Conservation (phyloP, 805 yeast species). For the Ogataea methylovora region DNA sequence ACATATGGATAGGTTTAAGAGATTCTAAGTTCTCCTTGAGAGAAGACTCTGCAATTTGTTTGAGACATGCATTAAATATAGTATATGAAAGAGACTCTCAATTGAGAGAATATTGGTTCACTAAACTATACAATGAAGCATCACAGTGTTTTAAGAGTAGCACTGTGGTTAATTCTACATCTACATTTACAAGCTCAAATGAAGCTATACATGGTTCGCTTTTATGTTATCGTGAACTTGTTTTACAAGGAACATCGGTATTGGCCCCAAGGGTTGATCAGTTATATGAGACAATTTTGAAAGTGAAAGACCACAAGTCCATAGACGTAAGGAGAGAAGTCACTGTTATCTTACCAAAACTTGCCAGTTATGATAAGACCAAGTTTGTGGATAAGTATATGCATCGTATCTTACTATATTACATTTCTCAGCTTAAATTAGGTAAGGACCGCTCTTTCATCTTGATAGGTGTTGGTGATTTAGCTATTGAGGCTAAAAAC, state of each 20-base stretch:
- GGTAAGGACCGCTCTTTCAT: conserved; percentile 68
- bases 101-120: conserved; percentile 69
- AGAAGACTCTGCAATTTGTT: conserved; percentile 74
- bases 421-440: conserved; percentile 69
- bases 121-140: conserved; percentile 38
- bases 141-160: conserved; percentile 18
- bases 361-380: conserved; percentile 72
- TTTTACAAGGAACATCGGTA: conserved; percentile 64
- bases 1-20: conserved; percentile 81
- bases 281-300: conserved; percentile 66
- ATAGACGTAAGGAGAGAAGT: conserved; percentile 75
- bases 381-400: conserved; percentile 74
- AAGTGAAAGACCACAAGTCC: conserved; percentile 71
- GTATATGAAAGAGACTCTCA: conserved; percentile 71
- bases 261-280: conserved; percentile 66
- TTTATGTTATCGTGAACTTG: conserved; percentile 72
- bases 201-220: conserved; percentile 87
- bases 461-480: conserved; percentile 75
- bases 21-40: conserved; percentile 73
- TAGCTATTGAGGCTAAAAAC: conserved; percentile 71
- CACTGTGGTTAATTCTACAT: background rate
- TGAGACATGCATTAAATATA: conserved; percentile 71
- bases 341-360: conserved; percentile 72
- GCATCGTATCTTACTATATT: conserved; percentile 70
- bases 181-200: conserved; percentile 20